A percentile compares a stretch with the other conserved stretches of the same genome.
Conservation (phyloP, 2,329 filamentous ascomycete genomes). For the Falciphora oryzae region DNA sequence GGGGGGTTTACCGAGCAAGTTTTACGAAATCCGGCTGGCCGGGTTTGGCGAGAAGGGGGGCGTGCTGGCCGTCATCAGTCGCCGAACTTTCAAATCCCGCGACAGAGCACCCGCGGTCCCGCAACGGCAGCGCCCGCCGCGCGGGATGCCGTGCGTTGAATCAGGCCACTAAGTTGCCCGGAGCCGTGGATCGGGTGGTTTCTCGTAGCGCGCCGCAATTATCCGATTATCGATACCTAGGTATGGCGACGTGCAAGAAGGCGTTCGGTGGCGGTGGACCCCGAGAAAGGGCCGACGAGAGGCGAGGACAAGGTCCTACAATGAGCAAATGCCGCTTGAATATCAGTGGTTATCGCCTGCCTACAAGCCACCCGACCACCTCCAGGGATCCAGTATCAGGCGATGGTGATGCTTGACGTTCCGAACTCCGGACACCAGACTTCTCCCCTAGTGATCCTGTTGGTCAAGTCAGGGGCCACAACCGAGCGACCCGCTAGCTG, state of each 20-base stretch:
- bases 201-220: not conserved
- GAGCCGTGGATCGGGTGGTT: no score
- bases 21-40: not conserved
- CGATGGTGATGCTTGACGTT: not conserved
- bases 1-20: not conserved
- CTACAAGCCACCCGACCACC: not conserved
- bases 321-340: not conserved
- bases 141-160: not conserved
- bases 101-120: no score
- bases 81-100: not conserved
- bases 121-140: not conserved
- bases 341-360: not conserved
- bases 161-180: not conserved
- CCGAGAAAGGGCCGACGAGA: not conserved
- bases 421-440: no score
- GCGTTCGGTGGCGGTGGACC: not conserved
- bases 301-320: not conserved
- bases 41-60: not conserved
- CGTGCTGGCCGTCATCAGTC: not conserved
- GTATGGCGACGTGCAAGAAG: not conserved
- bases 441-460: no score
- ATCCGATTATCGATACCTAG: not conserved
- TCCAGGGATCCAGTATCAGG: not conserved
- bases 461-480: no score
- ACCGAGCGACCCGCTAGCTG: no score